Evolutionary conservation across 2,329 filamentous ascomycete genomes (phyloP), one percentile per base, ranked within the genome.

Genomic region (Exophiala sp.): DNA sequence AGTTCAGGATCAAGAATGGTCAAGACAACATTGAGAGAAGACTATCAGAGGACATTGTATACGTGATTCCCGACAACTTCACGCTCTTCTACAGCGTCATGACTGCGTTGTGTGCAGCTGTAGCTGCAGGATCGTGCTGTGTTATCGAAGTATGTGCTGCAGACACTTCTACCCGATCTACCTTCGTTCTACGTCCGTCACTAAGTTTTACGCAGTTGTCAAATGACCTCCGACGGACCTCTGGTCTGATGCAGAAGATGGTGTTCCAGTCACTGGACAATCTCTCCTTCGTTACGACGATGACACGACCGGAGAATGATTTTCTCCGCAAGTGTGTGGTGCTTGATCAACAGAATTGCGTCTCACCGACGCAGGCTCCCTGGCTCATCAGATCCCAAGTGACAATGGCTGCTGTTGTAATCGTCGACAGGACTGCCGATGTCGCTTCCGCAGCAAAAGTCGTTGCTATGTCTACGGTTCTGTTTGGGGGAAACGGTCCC

Each of bases 401-500:
- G 18, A 32, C 14, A 5, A 11, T 8, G 18, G n/a, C 29, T 4
- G 46, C 32, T 2, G 66, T 85, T 3, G 82, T 82, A 0, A 65
- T 87, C 1, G 81, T 87, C 0, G 83, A 86, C 63, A 74, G 84
- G 12, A 80, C 78, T 2, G 81, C 81, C 7, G 72, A 85, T 58
- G 55, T 86, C 1, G 65, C 72, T 5, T 61, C 67, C 1, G 82
- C 84, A 0, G 83, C 83, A 0, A 68, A 74, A 53, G 72, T 75
- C 1, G 69, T 86, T 1, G 74, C 80, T 0, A 70, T 69, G 0
- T 80, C 83, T 1, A 72, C 81, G 1, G 81, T 84, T 60, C 69
- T 70, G 9, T 80, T 83, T 21, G 71, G 77, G 1, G 82, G 82
- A 1, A 71, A 68, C 2, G 84, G 81, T 1, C 75, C 82, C 0